Base-by-base conservation (phyloP, 2,329 filamentous ascomycete genomes). In the Tolypocladium album region DNA sequence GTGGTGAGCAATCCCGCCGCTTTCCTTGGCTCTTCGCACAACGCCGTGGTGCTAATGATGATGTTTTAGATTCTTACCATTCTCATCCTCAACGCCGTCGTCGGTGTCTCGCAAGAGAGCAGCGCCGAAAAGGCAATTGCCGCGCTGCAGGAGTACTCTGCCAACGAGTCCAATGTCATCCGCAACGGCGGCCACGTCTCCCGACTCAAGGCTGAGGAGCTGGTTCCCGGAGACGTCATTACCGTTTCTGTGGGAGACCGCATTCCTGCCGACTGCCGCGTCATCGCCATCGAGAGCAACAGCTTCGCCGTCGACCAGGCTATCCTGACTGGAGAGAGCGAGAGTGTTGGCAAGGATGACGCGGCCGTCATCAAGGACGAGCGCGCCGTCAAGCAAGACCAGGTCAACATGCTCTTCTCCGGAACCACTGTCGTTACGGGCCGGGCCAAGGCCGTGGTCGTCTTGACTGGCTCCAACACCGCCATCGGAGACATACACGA, bases 401-500 rank as follows among this genome's bases (percentile, higher is more conserved):
- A 97, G 78, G 78, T 89, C 78, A 99, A 99, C 75, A 97, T 96
- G 84, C 82, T 99, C 62, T 99, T 99, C 77, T 99, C 95, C 1
- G 95, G 95, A 68, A 99, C 95, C 7, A 97, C 94, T 3, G 92
- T 99, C 22, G 93, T 97, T 24, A 96, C 89, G 64, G 94, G 94
- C 63, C 90, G 93, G 73, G 95, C 94, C 57, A 92, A 85, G 67
- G 94, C 94, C 52, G 78, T 97, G 58, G 94, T 99, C 34, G 92
- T 92, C 63, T 76, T 96, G 70, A 99, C 94, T 22, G 94, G 94
- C 65, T 83, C 87, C 56, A 89, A 86, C 69, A 99, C 94, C 34
- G 94, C 94, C 43, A 99, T 99, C 75, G 94, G 94, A 68, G 94
- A 97, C 73, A 99, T 99, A 65, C 94, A 99, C 72, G 94, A 97